A percentile compares a stretch with the other conserved stretches of the same genome.
Conservation (phyloP, 2,329 filamentous ascomycete species). For the Pestalotiopsis sp. region DNA sequence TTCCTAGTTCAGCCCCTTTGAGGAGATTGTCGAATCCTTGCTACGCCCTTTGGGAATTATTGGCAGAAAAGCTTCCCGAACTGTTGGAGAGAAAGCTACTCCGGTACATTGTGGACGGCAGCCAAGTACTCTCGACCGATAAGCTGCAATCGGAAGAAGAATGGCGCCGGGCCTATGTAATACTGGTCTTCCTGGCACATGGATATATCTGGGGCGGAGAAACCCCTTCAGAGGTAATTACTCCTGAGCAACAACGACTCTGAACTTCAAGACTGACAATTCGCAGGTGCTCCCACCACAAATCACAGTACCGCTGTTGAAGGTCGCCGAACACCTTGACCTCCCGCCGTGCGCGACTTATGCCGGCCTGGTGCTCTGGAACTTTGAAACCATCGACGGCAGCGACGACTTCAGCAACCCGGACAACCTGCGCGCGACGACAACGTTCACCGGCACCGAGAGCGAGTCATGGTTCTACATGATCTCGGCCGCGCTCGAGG, state of each 20-base stretch:
- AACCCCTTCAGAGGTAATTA: constrained; percentile 67
- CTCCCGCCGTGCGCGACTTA: constrained; percentile 91
- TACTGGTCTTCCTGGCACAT: constrained; percentile 80
- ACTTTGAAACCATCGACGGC: constrained; percentile 64
- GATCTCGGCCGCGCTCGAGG: constrained; percentile 88
- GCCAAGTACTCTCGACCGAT: constrained; percentile 73
- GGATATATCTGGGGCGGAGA: constrained; percentile 89
- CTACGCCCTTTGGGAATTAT: constrained; percentile 78
- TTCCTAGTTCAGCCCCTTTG: constrained; percentile 72
- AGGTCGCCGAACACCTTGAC: constrained; percentile 73
- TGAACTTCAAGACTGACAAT: neutral
- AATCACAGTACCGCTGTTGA: constrained; percentile 76
- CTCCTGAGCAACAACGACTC: neutral
- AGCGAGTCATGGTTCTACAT: constrained; percentile 97
- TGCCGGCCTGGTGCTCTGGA: constrained; percentile 86
- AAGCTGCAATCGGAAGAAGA: constrained; percentile 67
- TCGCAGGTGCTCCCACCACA: constrained; percentile 68
- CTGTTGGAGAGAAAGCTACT: constrained; percentile 68
- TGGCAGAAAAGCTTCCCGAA: constrained; percentile 68
- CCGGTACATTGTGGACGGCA: constrained; percentile 60
- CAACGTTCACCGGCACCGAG: constrained; percentile 85
- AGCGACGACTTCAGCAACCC: constrained; percentile 64
- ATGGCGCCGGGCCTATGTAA: constrained; percentile 80
- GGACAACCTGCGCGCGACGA: constrained; percentile 70
- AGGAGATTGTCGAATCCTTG: constrained; percentile 68